Evolutionary conservation across 75 land plant species (phyloP), one percentile per base, ranked within the genome.

Genomic region (Cryptomeria japonica): DNA sequence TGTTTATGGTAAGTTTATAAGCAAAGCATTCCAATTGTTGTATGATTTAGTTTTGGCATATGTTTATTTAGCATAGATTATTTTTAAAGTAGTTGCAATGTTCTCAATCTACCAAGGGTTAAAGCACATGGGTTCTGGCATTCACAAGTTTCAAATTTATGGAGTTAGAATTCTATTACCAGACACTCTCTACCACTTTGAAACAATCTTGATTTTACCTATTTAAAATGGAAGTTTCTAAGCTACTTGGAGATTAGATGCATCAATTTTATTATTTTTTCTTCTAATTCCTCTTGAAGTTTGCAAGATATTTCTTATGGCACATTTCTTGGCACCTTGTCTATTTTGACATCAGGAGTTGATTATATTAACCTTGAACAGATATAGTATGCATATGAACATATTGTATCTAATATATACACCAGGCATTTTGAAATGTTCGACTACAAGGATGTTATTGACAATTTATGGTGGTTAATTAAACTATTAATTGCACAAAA

Each of bases 1-100:
- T 13, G 92, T 97, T 42, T 96, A 94, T 90, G 99, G 99, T 94
- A 91, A 80, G 89, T 34, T 44, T 79, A 3, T 41, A 22, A 79
- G 12, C 1, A 38, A 79, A 5, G 41, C 39, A 28, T 41, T 79
- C 82, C 82, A 79, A 41, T 39, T 37, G 41, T 79, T 39, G 44
- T 22, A 78, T 79, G 5, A 39, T 79, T 44, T 79, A 41, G 46
- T 79, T 41, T 41, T 79, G 25, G 28, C 82, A 79, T 79, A 39
- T 79, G 2, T 15, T 79, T 10, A 5, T 22, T 7, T 19, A 41
- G 6, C 46, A 2, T 41, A 18, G 8, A 9, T 79, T 41, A 22
- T 39, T 79, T 78, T 39, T 25, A 37, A 38, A 36, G 4, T 34
- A 37, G 80, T 78, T 38, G 22, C 80, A 38, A 16, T 78, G 13